Base-by-base conservation (phyloP, 1,284 basidiomycete species). In the Waitea zeae region DNA sequence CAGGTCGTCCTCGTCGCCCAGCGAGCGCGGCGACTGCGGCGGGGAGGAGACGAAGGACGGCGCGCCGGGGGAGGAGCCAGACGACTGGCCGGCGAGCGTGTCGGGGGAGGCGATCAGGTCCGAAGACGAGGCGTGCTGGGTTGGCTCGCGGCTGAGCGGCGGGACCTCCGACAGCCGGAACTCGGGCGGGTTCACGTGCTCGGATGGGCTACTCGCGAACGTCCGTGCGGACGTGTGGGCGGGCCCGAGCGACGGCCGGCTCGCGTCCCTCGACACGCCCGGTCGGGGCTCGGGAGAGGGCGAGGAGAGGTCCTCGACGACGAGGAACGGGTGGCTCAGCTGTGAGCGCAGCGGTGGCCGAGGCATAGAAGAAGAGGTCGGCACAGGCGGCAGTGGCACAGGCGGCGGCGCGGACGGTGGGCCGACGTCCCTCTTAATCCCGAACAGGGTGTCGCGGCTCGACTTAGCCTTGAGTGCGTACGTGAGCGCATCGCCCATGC, bases 1-100 rank as follows among this genome's bases (percentile, higher is more conserved):
- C 4, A 81, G 57, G 41, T 79, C 75, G 15, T 14, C 14, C 11
- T 11, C 57, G 37, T 58, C 63, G 12, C 67, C 65, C 29, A 78
- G 44, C 1, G 50, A 46, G 13, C 45, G 49, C 6, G 50, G 53
- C 2, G 52, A 53, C 26, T 37, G 56, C 34, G 43, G 55, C 34
- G 54, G 57, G 29, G 49, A 59, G 34, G 58, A 61, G 33, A 46
- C 50, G 40, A 45, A 60, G 26, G 66, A 49, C 52, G 59, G 30
- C 56, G 68, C 39, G 46, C 47, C 41, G 34, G 61, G 35, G 45
- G 61, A 38, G 52, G 64, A 36, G 6, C 48, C 46, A 18, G 45
- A 43, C 49, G 48, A 31, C 35, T 41, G 4, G n/a, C n/a, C n/a
- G n/a, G n/a, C n/a, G n/a, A n/a, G n/a, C n/a, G n/a, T n/a, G n/a